phyloP scores from a whole-genome alignment of 208 protist genomes.

The Acanthamoeba castellanii region DNA sequence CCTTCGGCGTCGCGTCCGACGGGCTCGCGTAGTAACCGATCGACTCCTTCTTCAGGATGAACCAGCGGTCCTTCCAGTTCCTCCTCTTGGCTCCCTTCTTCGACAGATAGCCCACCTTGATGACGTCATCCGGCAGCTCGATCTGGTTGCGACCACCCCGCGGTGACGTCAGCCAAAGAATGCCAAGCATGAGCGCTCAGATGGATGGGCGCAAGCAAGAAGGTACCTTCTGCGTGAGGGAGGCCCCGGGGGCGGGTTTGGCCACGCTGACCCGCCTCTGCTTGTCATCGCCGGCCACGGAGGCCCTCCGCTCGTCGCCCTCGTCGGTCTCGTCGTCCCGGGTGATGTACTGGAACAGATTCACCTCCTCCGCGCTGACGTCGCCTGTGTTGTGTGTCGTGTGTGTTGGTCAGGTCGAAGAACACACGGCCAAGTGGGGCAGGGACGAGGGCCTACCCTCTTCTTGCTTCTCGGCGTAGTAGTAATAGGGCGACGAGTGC shows the following conservation, averaged over 20 bases:
- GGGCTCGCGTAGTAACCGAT: slow-evolving; percentile 47
- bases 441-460: neutral
- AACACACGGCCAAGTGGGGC: neutral
- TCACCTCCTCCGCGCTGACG: slow-evolving; percentile 14
- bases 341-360: slow-evolving; percentile 46
- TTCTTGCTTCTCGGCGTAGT: slow-evolving; percentile 24
- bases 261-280: slow-evolving; percentile 45
- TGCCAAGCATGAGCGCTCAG: neutral
- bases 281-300: neutral
- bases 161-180: too few species aligned
- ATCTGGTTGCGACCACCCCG: neutral
- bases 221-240: slow-evolving; percentile 16
- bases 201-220: neutral
- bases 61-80: slow-evolving; percentile 68
- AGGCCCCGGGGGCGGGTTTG: neutral
- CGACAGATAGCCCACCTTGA: slow-evolving; percentile 47
- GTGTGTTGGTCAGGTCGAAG: neutral
- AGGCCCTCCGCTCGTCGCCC: neutral
- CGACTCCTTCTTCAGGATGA: slow-evolving; percentile 51
- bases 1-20: slow-evolving; percentile 36
- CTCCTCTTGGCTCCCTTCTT: slow-evolving; percentile 47
- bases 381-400: neutral
- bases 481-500: slow-evolving; percentile 33
- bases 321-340: neutral
- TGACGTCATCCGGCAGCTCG: slow-evolving; percentile 33